Conservation (phyloP, 768 basidiomycete species). For the Suillus spraguei region DNA sequence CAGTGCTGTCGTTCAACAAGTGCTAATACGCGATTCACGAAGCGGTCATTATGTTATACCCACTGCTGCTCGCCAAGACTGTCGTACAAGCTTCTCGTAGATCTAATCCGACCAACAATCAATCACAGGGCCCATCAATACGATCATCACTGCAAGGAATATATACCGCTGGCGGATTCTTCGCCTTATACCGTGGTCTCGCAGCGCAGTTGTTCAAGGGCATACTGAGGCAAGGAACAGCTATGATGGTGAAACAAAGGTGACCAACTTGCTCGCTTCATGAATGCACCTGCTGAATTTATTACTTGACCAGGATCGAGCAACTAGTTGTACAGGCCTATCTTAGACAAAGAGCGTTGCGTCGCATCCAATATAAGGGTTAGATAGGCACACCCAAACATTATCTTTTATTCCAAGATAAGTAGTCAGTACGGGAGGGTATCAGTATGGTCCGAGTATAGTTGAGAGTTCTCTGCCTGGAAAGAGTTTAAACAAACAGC, state of each 20-base stretch:
- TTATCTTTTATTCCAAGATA: too few relatives aligned
- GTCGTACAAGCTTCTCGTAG: conserved; percentile 43
- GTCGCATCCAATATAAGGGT: neutral
- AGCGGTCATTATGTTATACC: conserved; percentile 54
- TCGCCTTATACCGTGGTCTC: conserved; percentile 56
- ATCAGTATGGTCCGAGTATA: neutral
- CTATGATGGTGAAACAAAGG: conserved; percentile 62
- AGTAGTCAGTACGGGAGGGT: neutral
- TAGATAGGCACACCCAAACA: neutral
- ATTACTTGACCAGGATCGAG: conserved; percentile 16
- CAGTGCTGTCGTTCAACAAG: neutral
- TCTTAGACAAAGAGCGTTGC: conserved; percentile 14
- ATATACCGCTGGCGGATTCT: conserved; percentile 27
- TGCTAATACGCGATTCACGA: neutral
- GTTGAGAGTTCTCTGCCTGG: neutral
- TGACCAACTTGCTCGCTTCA: conserved; percentile 18
- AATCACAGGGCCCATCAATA: conserved; percentile 13
- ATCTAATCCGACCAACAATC: conserved; percentile 25
- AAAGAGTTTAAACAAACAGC: conserved; percentile 22
- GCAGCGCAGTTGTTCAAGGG: conserved; percentile 53
- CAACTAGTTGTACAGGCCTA: conserved; percentile 21
- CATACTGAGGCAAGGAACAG: conserved; percentile 58
- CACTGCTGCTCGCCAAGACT: conserved; percentile 62
- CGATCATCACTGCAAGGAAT: conserved; percentile 19
- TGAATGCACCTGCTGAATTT: neutral